Conservation (phyloP, 2,329 filamentous ascomycete genomes). For the Volutella citrinella region DNA sequence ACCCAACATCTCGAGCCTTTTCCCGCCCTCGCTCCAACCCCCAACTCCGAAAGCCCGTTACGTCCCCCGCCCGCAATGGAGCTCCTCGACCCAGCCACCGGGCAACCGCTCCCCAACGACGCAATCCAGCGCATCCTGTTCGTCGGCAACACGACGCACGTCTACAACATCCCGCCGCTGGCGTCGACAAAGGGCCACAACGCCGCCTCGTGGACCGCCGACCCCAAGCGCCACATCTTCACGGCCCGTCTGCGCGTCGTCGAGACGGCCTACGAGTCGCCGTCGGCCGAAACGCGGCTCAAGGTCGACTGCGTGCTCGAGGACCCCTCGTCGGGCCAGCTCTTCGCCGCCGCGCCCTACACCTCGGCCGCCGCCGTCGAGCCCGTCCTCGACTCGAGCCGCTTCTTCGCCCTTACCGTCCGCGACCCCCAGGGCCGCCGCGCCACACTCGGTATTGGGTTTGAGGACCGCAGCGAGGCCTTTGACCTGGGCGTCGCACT, state of each 20-base stretch:
- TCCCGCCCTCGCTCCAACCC: not conserved
- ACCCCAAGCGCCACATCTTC: constrained; percentile 75
- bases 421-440: constrained; percentile 72
- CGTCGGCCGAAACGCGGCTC: constrained; percentile 48
- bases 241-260: constrained; percentile 77
- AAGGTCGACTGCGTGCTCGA: constrained; percentile 77
- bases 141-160: constrained; percentile 69
- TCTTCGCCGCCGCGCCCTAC: constrained; percentile 85
- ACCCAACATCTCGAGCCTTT: no score
- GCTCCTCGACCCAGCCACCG: constrained; percentile 68
- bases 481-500: constrained; percentile 82
- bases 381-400: constrained; percentile 72
- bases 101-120: constrained; percentile 63
- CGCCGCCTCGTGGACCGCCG: constrained; percentile 72
- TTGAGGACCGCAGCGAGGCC: constrained; percentile 81
- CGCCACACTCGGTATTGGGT: constrained; percentile 79
- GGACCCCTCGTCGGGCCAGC: constrained; percentile 66
- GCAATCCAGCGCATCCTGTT: constrained; percentile 85
- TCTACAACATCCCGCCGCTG: constrained; percentile 84
- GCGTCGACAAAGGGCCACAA: constrained; percentile 75
- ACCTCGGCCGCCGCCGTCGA: constrained; percentile 64
- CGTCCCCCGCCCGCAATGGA: constrained; percentile 45
- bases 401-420: constrained; percentile 83
- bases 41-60: not conserved
- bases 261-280: constrained; percentile 61